Evolutionary conservation across 192 early-diverging fungal species (phyloP).

Genomic region (Phycomyces nitens): DNA sequence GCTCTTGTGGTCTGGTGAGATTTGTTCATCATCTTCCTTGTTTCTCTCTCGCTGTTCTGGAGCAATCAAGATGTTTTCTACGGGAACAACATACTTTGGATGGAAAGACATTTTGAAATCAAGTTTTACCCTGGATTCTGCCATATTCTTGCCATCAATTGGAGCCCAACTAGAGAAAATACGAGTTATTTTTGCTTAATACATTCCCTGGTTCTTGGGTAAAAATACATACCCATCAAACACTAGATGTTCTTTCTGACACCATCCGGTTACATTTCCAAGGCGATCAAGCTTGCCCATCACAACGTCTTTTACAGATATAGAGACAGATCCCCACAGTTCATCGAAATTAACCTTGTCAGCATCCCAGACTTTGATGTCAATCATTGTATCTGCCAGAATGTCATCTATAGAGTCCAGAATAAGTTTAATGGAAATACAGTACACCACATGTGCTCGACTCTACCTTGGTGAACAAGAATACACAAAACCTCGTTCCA

Average conservation of each 20-base stretch:
- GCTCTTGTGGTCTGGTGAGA: conserved; percentile 6
- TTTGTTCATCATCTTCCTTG: conserved; percentile 12
- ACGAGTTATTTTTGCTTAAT: not conserved
- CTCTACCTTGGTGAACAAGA: conserved; percentile 19
- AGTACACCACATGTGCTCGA: not conserved
- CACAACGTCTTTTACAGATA: conserved; percentile 23
- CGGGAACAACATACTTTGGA: conserved; percentile 27
- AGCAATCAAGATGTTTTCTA: conserved; percentile 10
- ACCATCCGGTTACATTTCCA: conserved; percentile 21
- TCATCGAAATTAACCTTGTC: conserved; percentile 29
- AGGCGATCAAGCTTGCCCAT: conserved; percentile 20
- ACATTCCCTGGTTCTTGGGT: no score
- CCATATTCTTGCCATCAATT: conserved; percentile 24
- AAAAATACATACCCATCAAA: conserved; percentile 34
- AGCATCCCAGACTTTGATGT: conserved; percentile 35
- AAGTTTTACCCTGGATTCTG: conserved; percentile 14
- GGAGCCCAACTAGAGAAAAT: conserved; percentile 18
- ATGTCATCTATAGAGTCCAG: conserved; percentile 18
- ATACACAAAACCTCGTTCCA: conserved; percentile 29
- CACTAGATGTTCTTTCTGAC: conserved; percentile 11
- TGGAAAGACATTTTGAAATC: conserved; percentile 30
- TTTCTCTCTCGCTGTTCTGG: not conserved
- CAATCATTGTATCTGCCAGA: conserved; percentile 18
- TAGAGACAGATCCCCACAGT: conserved; percentile 23
- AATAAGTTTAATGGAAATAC: not conserved